Percentiles rank a stretch among this genome's conserved stretches.
These are phyloP conservation scores for Orbilia quercus DNA, from an alignment of 2,329 filamentous ascomycete genomes.

Conservation along the genomic window DNA sequence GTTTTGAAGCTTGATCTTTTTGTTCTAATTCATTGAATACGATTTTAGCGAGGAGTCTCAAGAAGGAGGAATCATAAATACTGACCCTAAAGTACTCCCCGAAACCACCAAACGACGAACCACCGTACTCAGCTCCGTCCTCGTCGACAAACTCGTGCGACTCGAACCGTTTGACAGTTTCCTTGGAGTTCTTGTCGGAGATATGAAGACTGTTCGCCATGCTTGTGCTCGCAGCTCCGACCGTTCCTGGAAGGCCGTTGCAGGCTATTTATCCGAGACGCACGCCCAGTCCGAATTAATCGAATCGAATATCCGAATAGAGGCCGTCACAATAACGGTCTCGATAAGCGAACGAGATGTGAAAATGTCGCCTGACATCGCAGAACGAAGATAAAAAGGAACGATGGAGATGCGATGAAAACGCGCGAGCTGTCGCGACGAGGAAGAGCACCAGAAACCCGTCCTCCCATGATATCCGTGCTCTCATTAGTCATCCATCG, in stretches of 20 bases:
- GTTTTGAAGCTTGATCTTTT: slow-evolving; percentile 97
- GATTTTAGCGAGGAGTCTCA: slow-evolving; percentile 1
- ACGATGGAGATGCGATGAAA: slow-evolving; percentile 6
- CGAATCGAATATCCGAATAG: slow-evolving; percentile 12
- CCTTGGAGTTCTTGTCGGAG: slow-evolving; percentile 57
- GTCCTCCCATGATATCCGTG: slow-evolving; percentile 51
- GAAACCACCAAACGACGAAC: slow-evolving; percentile 88
- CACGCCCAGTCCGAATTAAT: too few species aligned
- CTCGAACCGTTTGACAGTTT: slow-evolving; percentile 57
- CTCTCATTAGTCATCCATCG: slow-evolving; percentile 41
- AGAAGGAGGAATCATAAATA: slow-evolving; percentile 1
- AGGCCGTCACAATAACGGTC: slow-evolving; percentile 2
- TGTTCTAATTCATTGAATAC: slow-evolving; percentile 71
- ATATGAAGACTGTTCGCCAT: slow-evolving; percentile 57
- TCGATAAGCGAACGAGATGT: not conserved
- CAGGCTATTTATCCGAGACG: too few species aligned
- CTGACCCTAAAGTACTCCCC: slow-evolving; percentile 75
- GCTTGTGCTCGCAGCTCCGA: slow-evolving; percentile 6
- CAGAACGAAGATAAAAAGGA: slow-evolving; percentile 3
- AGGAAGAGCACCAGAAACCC: not conserved
- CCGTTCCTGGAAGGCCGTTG: slow-evolving; percentile 17
- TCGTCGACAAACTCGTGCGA: slow-evolving; percentile 56
- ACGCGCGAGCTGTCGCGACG: slow-evolving; percentile 11
- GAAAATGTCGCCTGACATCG: not conserved
- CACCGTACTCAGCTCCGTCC: slow-evolving; percentile 75